phyloP scores from a whole-genome alignment of 768 basidiomycete species.

The Coprinellus micaceus region DNA sequence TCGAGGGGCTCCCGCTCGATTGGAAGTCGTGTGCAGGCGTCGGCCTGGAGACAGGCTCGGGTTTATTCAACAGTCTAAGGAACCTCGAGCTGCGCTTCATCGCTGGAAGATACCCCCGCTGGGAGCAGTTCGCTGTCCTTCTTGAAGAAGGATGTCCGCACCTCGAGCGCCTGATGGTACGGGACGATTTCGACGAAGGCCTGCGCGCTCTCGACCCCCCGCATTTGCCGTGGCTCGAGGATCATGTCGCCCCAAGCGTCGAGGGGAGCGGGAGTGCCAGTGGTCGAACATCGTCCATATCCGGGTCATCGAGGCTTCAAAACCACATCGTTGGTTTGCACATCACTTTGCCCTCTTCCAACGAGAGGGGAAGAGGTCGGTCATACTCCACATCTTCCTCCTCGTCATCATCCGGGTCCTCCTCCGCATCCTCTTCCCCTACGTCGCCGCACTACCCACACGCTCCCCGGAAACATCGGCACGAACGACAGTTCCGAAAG shows the following conservation, averaged over 20 bases:
- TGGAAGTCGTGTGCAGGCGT: slow-evolving; percentile 18
- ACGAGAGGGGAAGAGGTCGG: neutral
- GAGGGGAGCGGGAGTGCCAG: neutral
- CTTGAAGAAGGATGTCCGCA: slow-evolving; percentile 21
- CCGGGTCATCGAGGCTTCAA: neutral
- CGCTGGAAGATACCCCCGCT: slow-evolving; percentile 23
- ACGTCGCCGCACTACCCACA: neutral
- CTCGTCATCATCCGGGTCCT: slow-evolving; percentile 1
- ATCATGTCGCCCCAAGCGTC: neutral
- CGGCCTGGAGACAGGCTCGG: slow-evolving; percentile 1
- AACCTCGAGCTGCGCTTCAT: slow-evolving; percentile 22
- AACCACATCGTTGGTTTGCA: neutral
- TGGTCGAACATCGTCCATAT: neutral
- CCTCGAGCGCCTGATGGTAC: slow-evolving; percentile 21
- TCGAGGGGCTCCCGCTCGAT: slow-evolving; percentile 22
- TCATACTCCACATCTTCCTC: neutral
- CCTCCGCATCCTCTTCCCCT: slow-evolving; percentile 2
- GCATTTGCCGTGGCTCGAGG: slow-evolving; percentile 1
- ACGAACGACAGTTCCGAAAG: slow-evolving; percentile 2
- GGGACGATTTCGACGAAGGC: slow-evolving; percentile 22
- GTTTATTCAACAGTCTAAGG: slow-evolving; percentile 15
- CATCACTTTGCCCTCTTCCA: neutral
- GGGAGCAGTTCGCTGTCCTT: slow-evolving; percentile 15
- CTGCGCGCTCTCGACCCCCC: slow-evolving; percentile 21
- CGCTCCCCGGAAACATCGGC: neutral